Conservation (phyloP, 2,329 filamentous ascomycete species). For the Ceratocystis cacaofunesta region DNA sequence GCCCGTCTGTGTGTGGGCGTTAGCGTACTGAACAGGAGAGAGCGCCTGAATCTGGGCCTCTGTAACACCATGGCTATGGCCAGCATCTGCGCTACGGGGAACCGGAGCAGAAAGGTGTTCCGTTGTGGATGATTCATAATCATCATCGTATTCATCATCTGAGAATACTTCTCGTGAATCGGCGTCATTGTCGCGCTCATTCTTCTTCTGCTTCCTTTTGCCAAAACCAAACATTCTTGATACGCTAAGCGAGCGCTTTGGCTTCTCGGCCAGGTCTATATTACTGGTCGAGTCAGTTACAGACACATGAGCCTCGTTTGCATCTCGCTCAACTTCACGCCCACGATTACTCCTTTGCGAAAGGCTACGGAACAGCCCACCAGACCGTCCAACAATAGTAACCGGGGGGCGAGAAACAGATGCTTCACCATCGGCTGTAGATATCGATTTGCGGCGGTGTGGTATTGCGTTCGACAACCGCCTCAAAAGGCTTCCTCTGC, state of each 20-base stretch:
- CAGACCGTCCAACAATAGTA: conserved; percentile 25
- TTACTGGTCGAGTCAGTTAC: too few species aligned
- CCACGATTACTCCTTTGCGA: conserved; percentile 25
- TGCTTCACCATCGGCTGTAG: conserved; percentile 19
- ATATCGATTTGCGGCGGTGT: conserved; percentile 14
- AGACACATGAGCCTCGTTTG: not conserved
- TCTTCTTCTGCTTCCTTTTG: conserved; percentile 25
- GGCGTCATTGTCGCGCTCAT: conserved; percentile 22
- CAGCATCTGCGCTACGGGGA: not conserved
- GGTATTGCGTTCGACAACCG: conserved; percentile 28
- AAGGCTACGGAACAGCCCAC: conserved; percentile 24
- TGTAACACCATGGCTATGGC: not conserved
- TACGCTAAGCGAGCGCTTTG: conserved; percentile 16
- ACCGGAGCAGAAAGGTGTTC: not conserved
- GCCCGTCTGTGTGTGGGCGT: conserved; percentile 13
- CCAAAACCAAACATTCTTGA: conserved; percentile 16
- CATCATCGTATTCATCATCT: conserved; percentile 12
- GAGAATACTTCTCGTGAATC: conserved; percentile 2
- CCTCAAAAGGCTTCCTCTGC: conserved; percentile 25
- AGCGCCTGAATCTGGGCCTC: conserved; percentile 9
- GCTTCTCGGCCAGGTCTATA: conserved; percentile 7
- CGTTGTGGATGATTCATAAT: conserved; percentile 6
- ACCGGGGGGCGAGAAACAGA: conserved; percentile 32
- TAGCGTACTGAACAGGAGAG: conserved; percentile 7
- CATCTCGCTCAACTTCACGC: not conserved